Evolutionary conservation across 2,329 filamentous ascomycete genomes (phyloP).

Genomic region (Arachnopeziza araneosa): DNA sequence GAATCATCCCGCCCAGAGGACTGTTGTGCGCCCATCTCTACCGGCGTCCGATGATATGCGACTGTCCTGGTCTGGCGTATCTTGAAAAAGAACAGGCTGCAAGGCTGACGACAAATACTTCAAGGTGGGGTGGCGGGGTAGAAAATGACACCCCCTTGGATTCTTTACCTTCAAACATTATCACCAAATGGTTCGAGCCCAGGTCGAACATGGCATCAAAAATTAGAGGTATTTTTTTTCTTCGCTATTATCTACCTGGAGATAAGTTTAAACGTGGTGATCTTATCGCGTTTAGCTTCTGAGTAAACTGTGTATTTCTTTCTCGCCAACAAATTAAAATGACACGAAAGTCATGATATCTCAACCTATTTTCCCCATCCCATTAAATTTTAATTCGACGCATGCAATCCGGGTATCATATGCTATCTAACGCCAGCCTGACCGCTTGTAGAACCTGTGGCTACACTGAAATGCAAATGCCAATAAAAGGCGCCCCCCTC

Average conservation of each 20-base stretch:
- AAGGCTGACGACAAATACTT: neutral
- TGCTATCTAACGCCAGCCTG: neutral
- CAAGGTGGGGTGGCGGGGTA: neutral
- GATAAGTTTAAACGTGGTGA: too few relatives aligned
- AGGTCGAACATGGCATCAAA: too few relatives aligned
- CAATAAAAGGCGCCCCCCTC: neutral
- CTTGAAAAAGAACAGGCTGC: neutral
- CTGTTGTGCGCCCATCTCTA: conserved; percentile 4
- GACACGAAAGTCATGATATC: neutral
- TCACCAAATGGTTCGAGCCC: too few relatives aligned
- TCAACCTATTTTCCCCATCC: neutral
- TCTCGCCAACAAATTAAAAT: too few relatives aligned
- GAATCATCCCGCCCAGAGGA: neutral
- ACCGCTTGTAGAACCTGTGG: neutral
- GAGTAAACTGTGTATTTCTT: too few relatives aligned
- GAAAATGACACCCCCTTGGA: neutral
- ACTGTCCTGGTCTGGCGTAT: neutral
- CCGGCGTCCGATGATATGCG: neutral
- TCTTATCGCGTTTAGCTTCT: too few relatives aligned
- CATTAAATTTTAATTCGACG: neutral
- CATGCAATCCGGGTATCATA: neutral
- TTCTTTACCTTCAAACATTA: too few relatives aligned
- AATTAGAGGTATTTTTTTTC: too few relatives aligned
- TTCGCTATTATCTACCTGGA: too few relatives aligned
- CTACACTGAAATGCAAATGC: neutral